These are phyloP conservation scores for Arthroderma uncinatum DNA, from an alignment of 2,329 filamentous ascomycete genomes.

Conservation along the genomic window DNA sequence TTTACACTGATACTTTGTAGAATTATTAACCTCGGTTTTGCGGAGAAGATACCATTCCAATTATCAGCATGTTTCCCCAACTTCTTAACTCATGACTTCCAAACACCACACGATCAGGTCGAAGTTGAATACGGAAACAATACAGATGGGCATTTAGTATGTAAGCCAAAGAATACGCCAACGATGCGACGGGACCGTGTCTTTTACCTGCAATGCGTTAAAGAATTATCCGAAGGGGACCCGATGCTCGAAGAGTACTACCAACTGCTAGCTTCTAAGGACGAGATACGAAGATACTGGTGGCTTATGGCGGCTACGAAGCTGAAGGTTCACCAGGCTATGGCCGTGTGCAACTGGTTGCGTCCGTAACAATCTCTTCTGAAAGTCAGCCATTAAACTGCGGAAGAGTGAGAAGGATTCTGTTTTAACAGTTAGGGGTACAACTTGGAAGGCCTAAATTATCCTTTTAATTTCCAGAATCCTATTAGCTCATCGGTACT, in stretches of 20 bases:
- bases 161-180: neutral
- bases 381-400: no score
- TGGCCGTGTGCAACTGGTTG: neutral
- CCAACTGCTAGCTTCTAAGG: neutral
- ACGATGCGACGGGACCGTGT: neutral
- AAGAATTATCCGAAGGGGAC: neutral
- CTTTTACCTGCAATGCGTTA: neutral
- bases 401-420: no score
- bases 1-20: neutral
- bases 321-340: neutral
- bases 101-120: neutral
- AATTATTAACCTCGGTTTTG: neutral
- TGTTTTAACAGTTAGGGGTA: no score
- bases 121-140: neutral
- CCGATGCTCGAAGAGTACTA: neutral
- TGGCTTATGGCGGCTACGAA: neutral
- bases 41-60: neutral
- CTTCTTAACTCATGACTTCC: neutral
- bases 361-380: neutral
- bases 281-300: neutral
- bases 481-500: no score
- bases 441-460: no score
- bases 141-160: neutral
- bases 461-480: no score
- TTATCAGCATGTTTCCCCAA: neutral